Percentiles rank a stretch among this genome's conserved stretches.
Evolutionary conservation across 2,329 filamentous ascomycete genomes (phyloP).

Genomic region (Monosporascus cannonballus): DNA sequence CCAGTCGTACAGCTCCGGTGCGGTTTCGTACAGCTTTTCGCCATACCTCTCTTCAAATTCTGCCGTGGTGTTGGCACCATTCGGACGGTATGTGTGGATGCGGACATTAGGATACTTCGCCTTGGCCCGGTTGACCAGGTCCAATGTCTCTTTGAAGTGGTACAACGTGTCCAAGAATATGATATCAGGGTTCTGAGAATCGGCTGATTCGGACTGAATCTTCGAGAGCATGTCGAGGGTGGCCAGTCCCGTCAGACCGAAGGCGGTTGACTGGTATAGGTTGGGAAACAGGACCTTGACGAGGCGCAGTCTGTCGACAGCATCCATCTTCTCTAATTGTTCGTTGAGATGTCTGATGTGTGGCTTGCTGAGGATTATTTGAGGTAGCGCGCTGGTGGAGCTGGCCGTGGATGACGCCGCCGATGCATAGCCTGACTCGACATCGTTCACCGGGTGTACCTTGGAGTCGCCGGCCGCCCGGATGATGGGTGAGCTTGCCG

Average conservation of each 20-base stretch:
- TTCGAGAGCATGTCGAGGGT: constrained; percentile 82
- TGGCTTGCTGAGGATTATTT: constrained; percentile 77
- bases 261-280: constrained; percentile 81
- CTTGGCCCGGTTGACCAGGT: constrained; percentile 68
- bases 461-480: constrained; percentile 27
- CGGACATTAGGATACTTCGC: constrained; percentile 70
- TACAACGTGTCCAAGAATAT: constrained; percentile 82
- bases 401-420: constrained; percentile 51
- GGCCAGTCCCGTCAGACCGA: constrained; percentile 73
- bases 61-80: constrained; percentile 61
- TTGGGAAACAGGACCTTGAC: constrained; percentile 84
- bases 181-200: constrained; percentile 54
- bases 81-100: constrained; percentile 86
- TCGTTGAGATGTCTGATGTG: constrained; percentile 89
- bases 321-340: constrained; percentile 80
- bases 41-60: constrained; percentile 83
- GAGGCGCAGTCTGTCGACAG: constrained; percentile 89
- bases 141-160: constrained; percentile 73
- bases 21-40: constrained; percentile 73
- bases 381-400: constrained; percentile 58
- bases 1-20: constrained; percentile 91
- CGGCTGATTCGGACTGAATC: constrained; percentile 57
- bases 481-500: constrained; percentile 27
- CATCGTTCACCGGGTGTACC: constrained; percentile 34
- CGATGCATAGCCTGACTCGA: constrained; percentile 84